Evolutionary conservation across 1,284 basidiomycete genomes (phyloP), one percentile per base, ranked within the genome.

Genomic region (Heliocybe sulcata): DNA sequence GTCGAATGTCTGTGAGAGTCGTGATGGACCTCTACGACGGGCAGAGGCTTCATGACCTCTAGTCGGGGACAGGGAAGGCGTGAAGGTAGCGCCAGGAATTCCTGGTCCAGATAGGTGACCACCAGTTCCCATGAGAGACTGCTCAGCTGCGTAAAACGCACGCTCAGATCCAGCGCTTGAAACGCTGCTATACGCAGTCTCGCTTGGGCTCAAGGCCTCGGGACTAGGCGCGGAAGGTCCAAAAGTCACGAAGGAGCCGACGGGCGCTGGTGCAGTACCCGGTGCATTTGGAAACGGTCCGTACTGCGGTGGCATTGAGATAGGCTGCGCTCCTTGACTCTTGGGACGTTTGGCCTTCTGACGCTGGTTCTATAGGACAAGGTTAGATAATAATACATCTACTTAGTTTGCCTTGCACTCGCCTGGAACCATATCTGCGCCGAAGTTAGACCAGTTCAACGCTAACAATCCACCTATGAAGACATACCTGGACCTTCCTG

Each of bases 361-460:
- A 57, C 87, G 80, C 65, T 90, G 87, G 65, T 90, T 90, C 87
- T 90, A 62, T 58, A 58, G 61, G 55, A 60, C 52, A 52, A 52
- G 33, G 56, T 38, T 57, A 58, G 59, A 26, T 64, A 63, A 60
- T 57, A 58, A 64, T 26, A 33, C 57, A 51, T 57, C 54, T 52
- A 56, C 31, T 27, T 62, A 47, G 54, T 55, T 31, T 35, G 53
- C 52, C 54, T 54, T 48, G 54, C 12, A 69, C 80, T 65, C 63
- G 86, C 88, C 78, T 91, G 88, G 68, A 91, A 91, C 88, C 88
- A 91, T 59, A 91, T 89, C 88, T 91, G 63, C 64, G 56, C 12
- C 16, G 12, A 65, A 66, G 60, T 57, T 53, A 53, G 51, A 56
- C 52, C 26, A 45, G 53, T 6, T 48, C 47, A 53, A 19, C 55